Base-by-base conservation (phyloP, 1,139 yeast genomes). In the Pichia sp. region DNA sequence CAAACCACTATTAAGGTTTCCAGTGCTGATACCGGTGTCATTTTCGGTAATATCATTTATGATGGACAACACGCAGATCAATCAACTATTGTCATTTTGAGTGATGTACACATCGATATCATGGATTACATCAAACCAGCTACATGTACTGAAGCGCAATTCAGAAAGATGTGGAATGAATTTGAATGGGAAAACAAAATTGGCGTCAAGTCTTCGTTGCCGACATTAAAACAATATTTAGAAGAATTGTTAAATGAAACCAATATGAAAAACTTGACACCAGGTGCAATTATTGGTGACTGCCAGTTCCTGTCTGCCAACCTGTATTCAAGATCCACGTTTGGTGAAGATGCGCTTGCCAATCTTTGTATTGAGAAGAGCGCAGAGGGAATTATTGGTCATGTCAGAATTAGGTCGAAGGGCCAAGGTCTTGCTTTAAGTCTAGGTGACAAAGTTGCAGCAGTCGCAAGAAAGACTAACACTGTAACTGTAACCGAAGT, bases 181-280 rank as follows among this genome's bases (percentile, higher is more conserved):
- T 94, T 94, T 63, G 99, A 94, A 68, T 94, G 99, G 99, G 99
- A 94, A 67, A 94, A 94, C 69, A 94, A 94, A 71, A 92, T 94
- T 59, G 85, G 92, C 51, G 85, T 94, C 61, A 82, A 85, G 57
- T 81, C 95, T 3, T 73, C 72, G 46, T 73, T 82, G 57, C 67
- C 76, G 38, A 69, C 90, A 1, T 74, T 94, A 60, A 83, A 82
- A 60, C 86, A 79, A 43, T 94, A 87, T 67, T 72, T 94, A 64
- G 84, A 81, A 48, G 82, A 77, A 57, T 70, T 94, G 58, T 72
- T 87, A 68, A 72, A 73, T 51, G 92, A 88, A 42, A 92, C 98
- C 9, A 90, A 92, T 65, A 92, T 92, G 97, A 81, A 83, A 45
- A 84, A 95, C 61, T 75, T 94, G 59, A 94, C 97, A 0, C 88